Evolutionary conservation across 345 rosid genomes (phyloP).

Genomic region (Trapa bicornis): DNA sequence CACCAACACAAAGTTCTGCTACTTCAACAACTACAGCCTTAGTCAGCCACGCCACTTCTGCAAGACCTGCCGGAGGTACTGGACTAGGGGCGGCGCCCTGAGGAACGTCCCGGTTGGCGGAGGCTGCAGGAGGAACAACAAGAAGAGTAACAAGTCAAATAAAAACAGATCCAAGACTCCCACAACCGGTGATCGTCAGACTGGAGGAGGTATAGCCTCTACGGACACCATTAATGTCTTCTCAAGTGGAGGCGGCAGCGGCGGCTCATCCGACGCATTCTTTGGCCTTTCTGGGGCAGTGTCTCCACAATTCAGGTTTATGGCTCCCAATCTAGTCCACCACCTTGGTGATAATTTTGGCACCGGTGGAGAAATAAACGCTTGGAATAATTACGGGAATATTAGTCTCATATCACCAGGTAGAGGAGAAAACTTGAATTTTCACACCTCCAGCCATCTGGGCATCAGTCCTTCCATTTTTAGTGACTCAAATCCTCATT

Average conservation of each 20-base stretch:
- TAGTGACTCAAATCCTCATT: background rate
- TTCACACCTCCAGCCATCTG: constrained; percentile 23
- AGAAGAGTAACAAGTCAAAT: constrained; percentile 30
- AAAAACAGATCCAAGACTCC: constrained; percentile 35
- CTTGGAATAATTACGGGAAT: constrained; percentile 22
- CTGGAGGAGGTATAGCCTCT: constrained; percentile 1
- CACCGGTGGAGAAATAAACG: constrained; percentile 24
- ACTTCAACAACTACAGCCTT: constrained; percentile 43
- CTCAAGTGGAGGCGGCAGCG: background rate
- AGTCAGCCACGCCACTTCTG: constrained; percentile 43
- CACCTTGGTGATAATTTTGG: constrained; percentile 23
- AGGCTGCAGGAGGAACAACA: constrained; percentile 75
- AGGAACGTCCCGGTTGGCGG: constrained; percentile 88
- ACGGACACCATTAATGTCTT: background rate
- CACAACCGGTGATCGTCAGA: constrained; percentile 17
- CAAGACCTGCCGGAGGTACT: constrained; percentile 45
- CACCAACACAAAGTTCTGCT: constrained; percentile 39
- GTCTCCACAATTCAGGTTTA: constrained; percentile 1
- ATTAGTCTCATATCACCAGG: constrained; percentile 2
- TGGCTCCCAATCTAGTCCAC: constrained; percentile 14
- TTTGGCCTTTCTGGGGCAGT: background rate
- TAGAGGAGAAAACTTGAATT: constrained; percentile 9
- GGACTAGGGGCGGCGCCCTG: constrained; percentile 94
- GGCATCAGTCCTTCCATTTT: constrained; percentile 10
- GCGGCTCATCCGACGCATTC: background rate